These are phyloP conservation scores for Globisporangium megalacanthum DNA, from an alignment of 352 stramenopile genomes.

Conservation along the genomic window DNA sequence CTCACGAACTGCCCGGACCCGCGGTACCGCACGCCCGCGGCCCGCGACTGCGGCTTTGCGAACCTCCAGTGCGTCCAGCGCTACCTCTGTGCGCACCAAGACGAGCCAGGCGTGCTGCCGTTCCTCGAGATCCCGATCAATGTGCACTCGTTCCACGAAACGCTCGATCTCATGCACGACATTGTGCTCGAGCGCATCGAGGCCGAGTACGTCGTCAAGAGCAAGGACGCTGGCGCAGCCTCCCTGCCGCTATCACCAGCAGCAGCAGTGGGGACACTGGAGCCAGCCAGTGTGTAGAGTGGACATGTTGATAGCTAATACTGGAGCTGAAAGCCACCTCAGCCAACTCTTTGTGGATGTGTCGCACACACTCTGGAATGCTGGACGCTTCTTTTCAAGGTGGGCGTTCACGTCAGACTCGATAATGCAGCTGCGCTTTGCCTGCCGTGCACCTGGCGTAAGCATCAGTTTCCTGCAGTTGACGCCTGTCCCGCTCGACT, in stretches of 20 bases:
- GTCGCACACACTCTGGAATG: too few relatives aligned
- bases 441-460: not conserved
- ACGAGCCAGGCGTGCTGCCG: constrained; percentile 36
- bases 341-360: too few relatives aligned
- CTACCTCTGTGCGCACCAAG: constrained; percentile 53
- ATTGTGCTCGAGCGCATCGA: constrained; percentile 82
- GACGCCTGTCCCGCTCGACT: too few relatives aligned
- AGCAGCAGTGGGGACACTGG: not conserved
- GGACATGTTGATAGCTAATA: not conserved
- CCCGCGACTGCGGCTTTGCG: constrained; percentile 39
- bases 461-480: too few relatives aligned
- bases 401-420: not conserved
- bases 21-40: constrained; percentile 58
- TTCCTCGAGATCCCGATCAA: constrained; percentile 82
- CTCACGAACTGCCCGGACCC: constrained; percentile 81
- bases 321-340: not conserved
- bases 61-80: constrained; percentile 78
- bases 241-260: too few relatives aligned
- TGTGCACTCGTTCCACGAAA: constrained; percentile 84
- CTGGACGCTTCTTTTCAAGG: not conserved
- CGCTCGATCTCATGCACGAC: constrained; percentile 79
- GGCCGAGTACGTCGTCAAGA: constrained; percentile 49
- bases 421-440: not conserved
- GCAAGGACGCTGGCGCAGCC: not conserved
- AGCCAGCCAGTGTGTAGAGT: too few relatives aligned